Percentiles rank a stretch among this genome's conserved stretches.
Conservation (phyloP, 257 asterid genomes). For the Jacaranda mimosifolia region DNA sequence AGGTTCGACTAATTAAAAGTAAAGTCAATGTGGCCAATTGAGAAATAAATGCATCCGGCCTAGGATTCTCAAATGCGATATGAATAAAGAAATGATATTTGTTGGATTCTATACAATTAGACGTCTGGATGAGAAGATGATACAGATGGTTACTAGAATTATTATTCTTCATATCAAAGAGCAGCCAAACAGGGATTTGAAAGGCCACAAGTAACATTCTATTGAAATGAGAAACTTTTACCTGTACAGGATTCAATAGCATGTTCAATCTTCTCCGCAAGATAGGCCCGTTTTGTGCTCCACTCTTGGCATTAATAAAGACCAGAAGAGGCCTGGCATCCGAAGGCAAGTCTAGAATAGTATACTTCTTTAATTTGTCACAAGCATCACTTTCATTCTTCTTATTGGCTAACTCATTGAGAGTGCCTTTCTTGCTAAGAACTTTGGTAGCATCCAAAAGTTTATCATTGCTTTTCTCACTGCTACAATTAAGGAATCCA, state of each 20-base stretch:
- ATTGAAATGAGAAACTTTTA: constrained; percentile 37
- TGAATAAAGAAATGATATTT: constrained; percentile 11
- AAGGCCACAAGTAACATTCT: constrained; percentile 4
- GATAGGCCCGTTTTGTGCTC: constrained; percentile 80
- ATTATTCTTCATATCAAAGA: constrained; percentile 6
- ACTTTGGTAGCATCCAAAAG: constrained; percentile 40
- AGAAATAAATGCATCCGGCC: neutral
- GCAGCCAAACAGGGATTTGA: constrained; percentile 5
- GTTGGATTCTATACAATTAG: neutral
- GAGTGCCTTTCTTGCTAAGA: constrained; percentile 49
- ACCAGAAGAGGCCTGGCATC: constrained; percentile 91
- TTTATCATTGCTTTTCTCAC: constrained; percentile 46
- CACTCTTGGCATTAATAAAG: constrained; percentile 82
- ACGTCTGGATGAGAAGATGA: constrained; percentile 25
- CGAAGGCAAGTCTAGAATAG: constrained; percentile 64
- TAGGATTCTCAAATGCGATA: neutral
- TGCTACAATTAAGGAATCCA: constrained; percentile 51
- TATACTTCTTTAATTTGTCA: constrained; percentile 61
- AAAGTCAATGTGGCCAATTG: neutral
- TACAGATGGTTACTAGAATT: constrained; percentile 14
- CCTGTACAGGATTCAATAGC: constrained; percentile 90
- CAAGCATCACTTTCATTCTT: constrained; percentile 45
- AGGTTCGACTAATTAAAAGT: neutral
- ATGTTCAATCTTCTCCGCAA: constrained; percentile 75
- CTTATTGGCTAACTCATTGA: constrained; percentile 46